Conservation (phyloP, 768 basidiomycete genomes). For the Macrolepiota fuliginosa region DNA sequence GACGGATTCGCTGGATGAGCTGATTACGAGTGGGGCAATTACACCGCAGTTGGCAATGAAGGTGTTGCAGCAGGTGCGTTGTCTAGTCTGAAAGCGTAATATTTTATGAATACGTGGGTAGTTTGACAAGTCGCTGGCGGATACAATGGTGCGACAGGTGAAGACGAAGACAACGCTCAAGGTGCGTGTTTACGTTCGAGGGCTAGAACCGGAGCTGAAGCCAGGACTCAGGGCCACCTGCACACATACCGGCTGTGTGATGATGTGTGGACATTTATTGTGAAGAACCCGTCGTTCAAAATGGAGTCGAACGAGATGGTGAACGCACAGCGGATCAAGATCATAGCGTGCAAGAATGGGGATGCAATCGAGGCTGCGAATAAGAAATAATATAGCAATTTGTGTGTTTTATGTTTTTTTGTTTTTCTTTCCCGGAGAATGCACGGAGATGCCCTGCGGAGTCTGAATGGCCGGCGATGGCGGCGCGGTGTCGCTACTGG, state of each 20-base stretch:
- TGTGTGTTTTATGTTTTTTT: slow-evolving; percentile 7
- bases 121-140: slow-evolving; percentile 97
- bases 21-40: slow-evolving; percentile 95
- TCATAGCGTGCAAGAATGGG: slow-evolving; percentile 97
- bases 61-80: slow-evolving; percentile 87
- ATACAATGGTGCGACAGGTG: slow-evolving; percentile 89
- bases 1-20: slow-evolving; percentile 96
- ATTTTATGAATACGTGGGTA: slow-evolving; percentile 27
- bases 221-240: slow-evolving; percentile 67
- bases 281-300: slow-evolving; percentile 90
- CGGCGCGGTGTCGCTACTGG: not conserved
- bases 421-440: not conserved
- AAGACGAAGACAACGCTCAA: slow-evolving; percentile 95
- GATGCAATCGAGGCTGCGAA: slow-evolving; percentile 83
- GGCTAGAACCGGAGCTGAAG: not conserved
- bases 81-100: not conserved
- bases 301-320: slow-evolving; percentile 90
- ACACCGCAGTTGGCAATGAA: slow-evolving; percentile 99
- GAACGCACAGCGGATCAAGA: slow-evolving; percentile 80
- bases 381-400: slow-evolving; percentile 44
- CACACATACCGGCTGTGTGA: slow-evolving; percentile 92
- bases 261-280: slow-evolving; percentile 99
- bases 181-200: slow-evolving; percentile 36
- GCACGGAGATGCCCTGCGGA: slow-evolving; percentile 20
- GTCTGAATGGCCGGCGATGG: slow-evolving; percentile 13